Base-by-base conservation (phyloP, 805 yeast genomes). In the Kluyveromyces starmeri region DNA sequence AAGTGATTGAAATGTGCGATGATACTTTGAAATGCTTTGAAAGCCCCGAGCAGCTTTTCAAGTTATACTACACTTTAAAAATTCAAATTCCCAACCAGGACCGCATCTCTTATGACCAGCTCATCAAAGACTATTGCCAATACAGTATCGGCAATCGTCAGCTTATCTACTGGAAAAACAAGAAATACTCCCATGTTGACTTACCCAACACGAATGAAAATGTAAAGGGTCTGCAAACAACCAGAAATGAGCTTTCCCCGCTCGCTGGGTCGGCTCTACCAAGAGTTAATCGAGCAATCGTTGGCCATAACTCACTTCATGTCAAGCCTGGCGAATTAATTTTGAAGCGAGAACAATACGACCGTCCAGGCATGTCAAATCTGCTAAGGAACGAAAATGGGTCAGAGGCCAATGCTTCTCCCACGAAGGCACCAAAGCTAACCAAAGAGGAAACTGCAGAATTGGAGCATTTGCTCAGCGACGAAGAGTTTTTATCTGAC, bases 81-180 rank as follows among this genome's bases (percentile, higher is more conserved):
- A 18, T 30, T 7, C 33, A 30, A 18, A 30, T 30, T 20, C 33
- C 33, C 10, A 30, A 30, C 16, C 33, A 30, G 22, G 33, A 30
- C 14, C 25, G 33, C 10, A 30, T 30, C 15, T 30, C 33, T 7
- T 30, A 30, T 15, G 27, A 30, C 4, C 33, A 30, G 13, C n/a
- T 30, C 13, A 20, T 30, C 3, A 30, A 20, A 12, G 33, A 30
- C 14, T 30, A 30, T 20, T n/a, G 22, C 6, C 20, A 22, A 5
- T 30, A 30, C 16, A 12, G 7, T 17, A 11, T 30, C 8, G 22
- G 22, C 18, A 30, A 20, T 15, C 16, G 25, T 8, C 33, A 30
- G 26, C 11, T 30, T 8, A 10, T 30, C 9, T 30, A 14, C 13
- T 30, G 33, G 33, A 30, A 30, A 15, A 20, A 22, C 8, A 12